phyloP scores from a whole-genome alignment of 371 early-diverging fungal species.

The Batrachochytrium dendrobatidis region DNA sequence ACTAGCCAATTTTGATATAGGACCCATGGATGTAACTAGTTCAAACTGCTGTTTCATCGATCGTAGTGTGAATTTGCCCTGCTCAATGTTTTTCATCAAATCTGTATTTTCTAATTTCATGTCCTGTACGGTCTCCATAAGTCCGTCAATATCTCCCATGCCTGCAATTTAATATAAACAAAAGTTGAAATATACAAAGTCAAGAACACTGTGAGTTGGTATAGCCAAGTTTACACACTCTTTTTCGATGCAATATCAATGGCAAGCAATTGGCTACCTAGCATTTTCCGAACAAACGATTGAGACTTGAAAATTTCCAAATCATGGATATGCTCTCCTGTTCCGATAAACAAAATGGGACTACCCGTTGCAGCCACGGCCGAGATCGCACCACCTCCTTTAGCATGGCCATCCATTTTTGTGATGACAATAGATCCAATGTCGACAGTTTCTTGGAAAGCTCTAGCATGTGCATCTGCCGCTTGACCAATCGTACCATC shows the following conservation, averaged over 20 bases:
- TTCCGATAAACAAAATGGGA: slow-evolving; percentile 98
- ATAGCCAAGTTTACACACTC: background rate
- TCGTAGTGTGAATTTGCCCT: slow-evolving; percentile 89
- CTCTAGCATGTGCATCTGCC: slow-evolving; percentile 93
- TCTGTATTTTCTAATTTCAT: slow-evolving; percentile 83
- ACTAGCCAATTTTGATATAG: slow-evolving; percentile 91
- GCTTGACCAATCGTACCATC: slow-evolving; percentile 99
- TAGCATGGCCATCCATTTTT: slow-evolving; percentile 99
- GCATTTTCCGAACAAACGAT: slow-evolving; percentile 92
- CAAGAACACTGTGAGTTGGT: background rate
- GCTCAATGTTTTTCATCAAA: slow-evolving; percentile 87
- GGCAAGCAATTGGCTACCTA: slow-evolving; percentile 43
- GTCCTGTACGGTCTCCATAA: slow-evolving; percentile 92
- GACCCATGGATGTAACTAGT: slow-evolving; percentile 86
- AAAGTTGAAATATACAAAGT: background rate
- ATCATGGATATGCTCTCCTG: slow-evolving; percentile 98
- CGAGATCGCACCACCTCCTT: slow-evolving; percentile 99
- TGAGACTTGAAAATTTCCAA: slow-evolving; percentile 92
- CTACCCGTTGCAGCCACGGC: slow-evolving; percentile 98
- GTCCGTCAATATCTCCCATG: slow-evolving; percentile 93
- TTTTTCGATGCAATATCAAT: too few relatives aligned
- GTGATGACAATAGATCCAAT: slow-evolving; percentile 98
- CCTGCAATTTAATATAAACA: slow-evolving; percentile 31
- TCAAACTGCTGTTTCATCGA: slow-evolving; percentile 97
- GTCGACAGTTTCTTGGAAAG: slow-evolving; percentile 94